These are phyloP conservation scores for Solanum commersonii DNA, from an alignment of 257 asterid species.

Conservation along the genomic window DNA sequence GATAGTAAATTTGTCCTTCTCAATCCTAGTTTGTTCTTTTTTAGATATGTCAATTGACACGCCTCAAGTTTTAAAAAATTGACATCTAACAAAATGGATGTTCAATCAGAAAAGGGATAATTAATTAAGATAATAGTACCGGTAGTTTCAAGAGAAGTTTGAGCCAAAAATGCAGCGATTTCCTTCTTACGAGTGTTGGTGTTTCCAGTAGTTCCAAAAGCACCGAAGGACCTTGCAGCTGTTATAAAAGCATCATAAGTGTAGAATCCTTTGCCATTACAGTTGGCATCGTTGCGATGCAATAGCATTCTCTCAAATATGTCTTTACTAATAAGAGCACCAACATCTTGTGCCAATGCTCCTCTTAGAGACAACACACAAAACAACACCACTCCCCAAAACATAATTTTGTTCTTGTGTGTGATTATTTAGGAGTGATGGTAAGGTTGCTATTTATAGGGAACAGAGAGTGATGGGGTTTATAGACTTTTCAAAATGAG, in stretches of 20 bases:
- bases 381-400: constrained; percentile 5
- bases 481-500: neutral
- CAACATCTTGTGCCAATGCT: constrained; percentile 10
- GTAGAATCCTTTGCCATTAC: constrained; percentile 17
- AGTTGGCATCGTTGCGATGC: constrained; percentile 16
- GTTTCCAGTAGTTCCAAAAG: constrained; percentile 21
- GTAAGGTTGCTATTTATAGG: neutral
- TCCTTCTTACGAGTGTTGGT: constrained; percentile 16
- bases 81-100: no score
- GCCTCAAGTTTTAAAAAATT: no score
- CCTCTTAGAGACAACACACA: neutral
- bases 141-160: constrained; percentile 23
- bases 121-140: neutral
- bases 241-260: constrained; percentile 20
- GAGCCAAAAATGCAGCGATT: constrained; percentile 23
- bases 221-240: constrained; percentile 13
- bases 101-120: neutral
- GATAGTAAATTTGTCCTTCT: neutral
- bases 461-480: neutral
- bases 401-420: neutral
- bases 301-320: neutral
- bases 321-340: constrained; percentile 3
- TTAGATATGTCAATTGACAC: no score
- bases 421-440: neutral
- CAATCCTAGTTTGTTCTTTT: no score